phyloP scores from a whole-genome alignment of 2,329 filamentous ascomycete species.

The Rhynchosporium agropyri region DNA sequence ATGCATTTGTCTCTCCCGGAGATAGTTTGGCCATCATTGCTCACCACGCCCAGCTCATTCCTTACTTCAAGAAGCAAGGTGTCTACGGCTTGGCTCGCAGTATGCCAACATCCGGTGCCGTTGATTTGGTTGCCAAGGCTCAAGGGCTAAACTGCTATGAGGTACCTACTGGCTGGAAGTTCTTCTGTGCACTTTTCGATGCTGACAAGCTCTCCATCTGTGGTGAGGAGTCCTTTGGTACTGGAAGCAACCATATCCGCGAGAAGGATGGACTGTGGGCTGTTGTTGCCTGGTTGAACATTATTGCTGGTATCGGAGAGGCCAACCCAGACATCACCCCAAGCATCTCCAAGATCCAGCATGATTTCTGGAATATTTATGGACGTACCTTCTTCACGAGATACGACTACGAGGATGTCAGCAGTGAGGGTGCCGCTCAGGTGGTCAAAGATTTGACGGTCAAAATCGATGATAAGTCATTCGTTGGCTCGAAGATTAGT shows the following conservation, averaged over 20 bases:
- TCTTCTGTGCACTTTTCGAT: slow-evolving; percentile 96
- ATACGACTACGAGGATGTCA: slow-evolving; percentile 97
- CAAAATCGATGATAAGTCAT: slow-evolving; percentile 72
- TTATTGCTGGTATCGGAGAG: slow-evolving; percentile 91
- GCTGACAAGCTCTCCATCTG: slow-evolving; percentile 97
- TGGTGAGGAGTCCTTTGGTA: slow-evolving; percentile 97
- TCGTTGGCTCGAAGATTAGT: slow-evolving; percentile 80
- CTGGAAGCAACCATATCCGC: slow-evolving; percentile 96
- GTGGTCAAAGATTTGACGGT: slow-evolving; percentile 80
- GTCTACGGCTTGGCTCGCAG: slow-evolving; percentile 93
- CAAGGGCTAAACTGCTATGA: slow-evolving; percentile 92
- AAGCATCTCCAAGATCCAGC: slow-evolving; percentile 94
- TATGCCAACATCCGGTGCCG: slow-evolving; percentile 95
- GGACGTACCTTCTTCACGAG: slow-evolving; percentile 98
- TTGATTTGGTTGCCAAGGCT: slow-evolving; percentile 94
- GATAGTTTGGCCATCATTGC: slow-evolving; percentile 98
- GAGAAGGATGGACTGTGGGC: slow-evolving; percentile 99
- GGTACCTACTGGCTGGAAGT: slow-evolving; percentile 98
- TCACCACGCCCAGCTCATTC: slow-evolving; percentile 93
- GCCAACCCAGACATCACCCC: slow-evolving; percentile 78
- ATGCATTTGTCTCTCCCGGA: slow-evolving; percentile 93
- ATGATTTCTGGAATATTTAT: slow-evolving; percentile 95
- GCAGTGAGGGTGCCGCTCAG: slow-evolving; percentile 87
- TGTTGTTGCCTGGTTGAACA: slow-evolving; percentile 96
- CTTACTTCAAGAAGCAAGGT: slow-evolving; percentile 97